Evolutionary conservation across 768 basidiomycete genomes (phyloP).

Genomic region (Tylopilus subfusipes): DNA sequence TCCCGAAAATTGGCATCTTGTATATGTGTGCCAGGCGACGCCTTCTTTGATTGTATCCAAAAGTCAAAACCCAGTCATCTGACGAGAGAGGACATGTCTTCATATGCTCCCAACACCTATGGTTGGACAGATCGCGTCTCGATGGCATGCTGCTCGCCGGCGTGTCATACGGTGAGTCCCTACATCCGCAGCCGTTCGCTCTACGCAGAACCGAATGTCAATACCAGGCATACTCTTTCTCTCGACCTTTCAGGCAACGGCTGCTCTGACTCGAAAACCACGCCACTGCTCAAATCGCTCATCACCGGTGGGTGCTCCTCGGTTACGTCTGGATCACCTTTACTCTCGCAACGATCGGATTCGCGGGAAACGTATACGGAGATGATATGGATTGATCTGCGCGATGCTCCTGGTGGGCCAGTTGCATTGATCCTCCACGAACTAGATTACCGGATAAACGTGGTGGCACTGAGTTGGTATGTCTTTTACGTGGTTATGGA

Average conservation of each 20-base stretch:
- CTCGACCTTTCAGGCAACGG: constrained; percentile 19
- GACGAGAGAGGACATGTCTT: constrained; percentile 10
- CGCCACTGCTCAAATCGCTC: not conserved
- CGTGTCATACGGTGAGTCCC: constrained; percentile 21
- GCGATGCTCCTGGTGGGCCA: constrained; percentile 13
- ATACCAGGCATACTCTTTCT: constrained; percentile 21
- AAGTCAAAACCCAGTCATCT: not conserved
- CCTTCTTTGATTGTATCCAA: not conserved
- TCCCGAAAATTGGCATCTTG: not conserved
- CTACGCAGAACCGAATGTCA: not conserved
- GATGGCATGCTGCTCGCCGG: constrained; percentile 19
- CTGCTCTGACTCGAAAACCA: constrained; percentile 4
- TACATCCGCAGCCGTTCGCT: not conserved
- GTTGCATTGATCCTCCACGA: constrained; percentile 14
- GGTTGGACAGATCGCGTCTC: constrained; percentile 28
- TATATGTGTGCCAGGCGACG: not conserved
- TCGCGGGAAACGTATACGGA: constrained; percentile 27
- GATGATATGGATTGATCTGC: constrained; percentile 34
- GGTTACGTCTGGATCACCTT: constrained; percentile 28
- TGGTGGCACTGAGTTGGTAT: constrained; percentile 18
- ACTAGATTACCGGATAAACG: constrained; percentile 18
- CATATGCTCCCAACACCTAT: constrained; percentile 21
- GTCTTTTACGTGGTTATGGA: not conserved
- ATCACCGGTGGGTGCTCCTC: constrained; percentile 9
- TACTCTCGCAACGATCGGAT: constrained; percentile 24